phyloP scores from a whole-genome alignment of 805 yeast genomes.

The Dipodascus albidus region DNA sequence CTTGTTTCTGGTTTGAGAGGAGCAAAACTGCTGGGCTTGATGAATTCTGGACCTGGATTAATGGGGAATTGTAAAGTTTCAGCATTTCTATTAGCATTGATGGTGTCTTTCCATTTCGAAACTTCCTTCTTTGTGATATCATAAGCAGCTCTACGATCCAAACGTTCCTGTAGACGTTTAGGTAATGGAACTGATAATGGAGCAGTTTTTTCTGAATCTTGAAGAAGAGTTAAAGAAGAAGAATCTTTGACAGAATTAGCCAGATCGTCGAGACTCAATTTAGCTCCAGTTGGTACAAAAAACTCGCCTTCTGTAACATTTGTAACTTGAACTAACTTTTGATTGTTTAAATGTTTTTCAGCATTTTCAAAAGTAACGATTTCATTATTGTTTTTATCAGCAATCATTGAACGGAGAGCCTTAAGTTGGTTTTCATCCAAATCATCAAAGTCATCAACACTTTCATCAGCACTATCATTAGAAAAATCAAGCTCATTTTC shows the following conservation, averaged over 20 bases:
- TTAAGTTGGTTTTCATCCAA: slow-evolving; percentile 38
- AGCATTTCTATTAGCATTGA: slow-evolving; percentile 67
- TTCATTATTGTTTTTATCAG: slow-evolving; percentile 18
- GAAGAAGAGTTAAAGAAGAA: slow-evolving; percentile 38
- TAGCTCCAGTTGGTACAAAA: slow-evolving; percentile 44
- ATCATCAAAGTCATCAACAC: slow-evolving; percentile 34
- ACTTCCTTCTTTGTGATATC: slow-evolving; percentile 81
- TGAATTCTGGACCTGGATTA: slow-evolving; percentile 33
- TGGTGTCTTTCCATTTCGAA: slow-evolving; percentile 77
- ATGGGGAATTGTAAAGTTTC: slow-evolving; percentile 76
- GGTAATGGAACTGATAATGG: slow-evolving; percentile 72
- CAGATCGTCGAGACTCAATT: slow-evolving; percentile 68
- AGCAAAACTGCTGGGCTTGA: slow-evolving; percentile 44
- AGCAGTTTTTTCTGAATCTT: slow-evolving; percentile 22
- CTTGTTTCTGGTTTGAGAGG: slow-evolving; percentile 38
- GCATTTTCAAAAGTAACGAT: slow-evolving; percentile 24
- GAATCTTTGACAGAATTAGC: slow-evolving; percentile 42
- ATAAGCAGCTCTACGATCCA: slow-evolving; percentile 83
- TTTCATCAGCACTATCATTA: slow-evolving; percentile 19
- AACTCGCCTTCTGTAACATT: slow-evolving; percentile 58
- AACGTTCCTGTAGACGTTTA: slow-evolving; percentile 69
- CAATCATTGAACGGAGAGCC: slow-evolving; percentile 27
- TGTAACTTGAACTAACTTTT: slow-evolving; percentile 41
- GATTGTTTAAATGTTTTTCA: slow-evolving; percentile 18
- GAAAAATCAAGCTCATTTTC: slow-evolving; percentile 19